Evolutionary conservation across 2,329 filamentous ascomycete genomes (phyloP), one percentile per base, ranked within the genome.

Genomic region (Fonsecaea monophora): DNA sequence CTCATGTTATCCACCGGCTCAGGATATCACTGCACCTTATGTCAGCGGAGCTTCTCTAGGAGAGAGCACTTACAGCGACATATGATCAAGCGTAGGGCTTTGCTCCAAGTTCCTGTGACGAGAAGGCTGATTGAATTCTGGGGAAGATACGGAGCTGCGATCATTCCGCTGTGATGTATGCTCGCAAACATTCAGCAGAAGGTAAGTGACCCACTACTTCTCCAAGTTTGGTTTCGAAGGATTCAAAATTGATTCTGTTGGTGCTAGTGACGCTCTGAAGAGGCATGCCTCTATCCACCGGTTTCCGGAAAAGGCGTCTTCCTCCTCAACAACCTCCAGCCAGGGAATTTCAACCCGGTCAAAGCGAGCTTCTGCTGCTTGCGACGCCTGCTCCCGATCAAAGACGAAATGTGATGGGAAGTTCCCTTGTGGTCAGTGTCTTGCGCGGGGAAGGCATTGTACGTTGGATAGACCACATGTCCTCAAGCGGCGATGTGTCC

Each of bases 51-150:
- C 53, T 54, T 34, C 53, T 54, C 53, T 2, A 34, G 53, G 35
- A 54, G 34, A 35, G 53, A 54, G n/a, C 53, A 54, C 53, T 35
- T 54, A n/a, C 53, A 54, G 34, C 25, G 53, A 54, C 53, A 54
- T n/a, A n/a, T 8, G 2, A 18, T 37, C 25, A 54, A 32, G 35
- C 53, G 53, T 54, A 34, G 6, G 53, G 9, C 25, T 35, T n/a
- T 5, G 53, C n/a, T 54, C 34, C n/a, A 12, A 54, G 25, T 12
- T 13, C 25, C 34, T 35, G 9, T 54, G 34, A 35, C 34, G 8
- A 54, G 12, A 8, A 25, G 18, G 13, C n/a, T 37, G 30, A 32
- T 32, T 12, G 3, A 25, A 25, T 25, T 2, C 53, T 54, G 30
- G 10, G 34, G 8, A n/a, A 48, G 42, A 48, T 48, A 48, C 18